A percentile compares a stretch with the other conserved stretches of the same genome.
Evolutionary conservation across 2,329 filamentous ascomycete species (phyloP).

Genomic region (Hypoxylon sp.): DNA sequence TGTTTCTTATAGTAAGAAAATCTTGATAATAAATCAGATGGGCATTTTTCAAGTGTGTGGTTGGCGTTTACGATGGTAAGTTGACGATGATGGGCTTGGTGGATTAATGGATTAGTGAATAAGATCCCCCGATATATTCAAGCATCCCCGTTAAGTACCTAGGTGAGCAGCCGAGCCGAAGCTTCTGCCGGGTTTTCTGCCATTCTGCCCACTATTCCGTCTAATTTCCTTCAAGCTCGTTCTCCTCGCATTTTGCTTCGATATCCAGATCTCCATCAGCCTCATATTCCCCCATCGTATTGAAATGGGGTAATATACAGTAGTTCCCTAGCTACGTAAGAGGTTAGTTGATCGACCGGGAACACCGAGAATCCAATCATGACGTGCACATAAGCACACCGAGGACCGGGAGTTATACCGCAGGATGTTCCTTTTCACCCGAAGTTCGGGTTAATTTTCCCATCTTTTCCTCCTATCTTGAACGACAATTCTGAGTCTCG

Average conservation of each 20-base stretch:
- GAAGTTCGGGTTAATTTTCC: constrained; percentile 2
- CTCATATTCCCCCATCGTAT: constrained; percentile 20
- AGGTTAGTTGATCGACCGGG: constrained; percentile 34
- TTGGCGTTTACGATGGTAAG: not conserved
- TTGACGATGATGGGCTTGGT: not conserved
- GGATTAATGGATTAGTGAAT: not conserved
- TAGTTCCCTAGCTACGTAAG: constrained; percentile 5
- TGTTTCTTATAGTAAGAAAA: constrained; percentile 6
- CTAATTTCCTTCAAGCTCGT: not conserved
- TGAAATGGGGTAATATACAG: constrained; percentile 13
- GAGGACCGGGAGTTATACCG: constrained; percentile 15
- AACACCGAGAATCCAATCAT: constrained; percentile 39
- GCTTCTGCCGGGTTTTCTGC: constrained; percentile 13
- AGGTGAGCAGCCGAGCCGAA: not conserved
- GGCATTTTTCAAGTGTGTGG: constrained; percentile 6
- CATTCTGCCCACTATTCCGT: not conserved
- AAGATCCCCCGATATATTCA: too few species aligned
- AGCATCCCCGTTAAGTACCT: not conserved
- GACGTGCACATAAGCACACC: constrained; percentile 16
- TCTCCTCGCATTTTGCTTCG: constrained; percentile 7
- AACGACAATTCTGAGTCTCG: not conserved
- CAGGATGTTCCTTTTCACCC: constrained; percentile 25
- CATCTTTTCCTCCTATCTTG: not conserved
- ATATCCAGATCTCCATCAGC: constrained; percentile 26
- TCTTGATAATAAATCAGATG: constrained; percentile 20